phyloP scores from a whole-genome alignment of 2,329 filamentous ascomycete genomes.

The Elsinoe necatrix region DNA sequence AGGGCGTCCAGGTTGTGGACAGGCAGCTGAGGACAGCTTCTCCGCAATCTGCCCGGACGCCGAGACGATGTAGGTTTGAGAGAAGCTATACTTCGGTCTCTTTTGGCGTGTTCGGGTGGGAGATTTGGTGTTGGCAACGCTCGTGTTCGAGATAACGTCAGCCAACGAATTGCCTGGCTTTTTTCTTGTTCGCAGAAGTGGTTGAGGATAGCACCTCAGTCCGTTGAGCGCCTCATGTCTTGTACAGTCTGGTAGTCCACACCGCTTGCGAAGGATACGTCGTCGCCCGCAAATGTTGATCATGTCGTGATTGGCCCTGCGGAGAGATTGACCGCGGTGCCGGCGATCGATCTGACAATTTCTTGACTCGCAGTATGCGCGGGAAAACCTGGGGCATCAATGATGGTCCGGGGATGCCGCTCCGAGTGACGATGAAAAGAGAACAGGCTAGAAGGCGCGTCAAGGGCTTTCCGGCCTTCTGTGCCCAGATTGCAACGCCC shows the following conservation, averaged over 20 bases:
- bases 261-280: not conserved
- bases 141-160: slow-evolving; percentile 8
- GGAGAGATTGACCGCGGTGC: not conserved
- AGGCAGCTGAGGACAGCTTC: not conserved
- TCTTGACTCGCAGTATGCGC: not conserved
- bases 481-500: not conserved
- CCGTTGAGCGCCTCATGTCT: slow-evolving; percentile 2
- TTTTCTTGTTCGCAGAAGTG: not conserved
- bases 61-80: slow-evolving; percentile 1
- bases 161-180: not conserved
- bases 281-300: not conserved
- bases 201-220: not conserved
- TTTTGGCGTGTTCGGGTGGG: slow-evolving; percentile 3
- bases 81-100: not conserved
- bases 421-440: not conserved
- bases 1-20: not conserved
- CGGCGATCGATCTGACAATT: slow-evolving; percentile 8
- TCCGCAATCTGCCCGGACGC: not conserved
- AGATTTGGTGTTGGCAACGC: slow-evolving; percentile 1
- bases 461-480: not conserved
- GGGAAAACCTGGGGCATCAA: not conserved
- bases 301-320: not conserved
- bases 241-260: not conserved
- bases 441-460: not conserved
- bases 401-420: slow-evolving; percentile 6